Conservation (phyloP, 768 basidiomycete genomes). For the Psilocybe cubensis region DNA sequence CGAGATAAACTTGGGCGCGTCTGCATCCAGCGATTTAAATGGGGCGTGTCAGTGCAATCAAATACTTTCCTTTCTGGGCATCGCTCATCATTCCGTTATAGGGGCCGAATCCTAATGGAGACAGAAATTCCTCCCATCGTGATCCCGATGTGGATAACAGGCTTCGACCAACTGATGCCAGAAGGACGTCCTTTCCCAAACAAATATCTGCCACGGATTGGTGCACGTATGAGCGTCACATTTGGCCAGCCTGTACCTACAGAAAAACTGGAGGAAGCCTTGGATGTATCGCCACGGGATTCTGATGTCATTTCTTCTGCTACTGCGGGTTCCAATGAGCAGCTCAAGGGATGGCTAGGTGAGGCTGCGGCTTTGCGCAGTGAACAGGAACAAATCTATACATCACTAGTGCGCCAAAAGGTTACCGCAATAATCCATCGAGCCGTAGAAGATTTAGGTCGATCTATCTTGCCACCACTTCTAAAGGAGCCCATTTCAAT, state of each 20-base stretch:
- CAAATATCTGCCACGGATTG: slow-evolving; percentile 68
- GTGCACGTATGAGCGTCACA: slow-evolving; percentile 70
- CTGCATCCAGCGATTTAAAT: slow-evolving; percentile 81
- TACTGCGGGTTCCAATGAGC: slow-evolving; percentile 14
- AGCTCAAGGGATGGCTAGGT: slow-evolving; percentile 27
- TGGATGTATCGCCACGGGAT: slow-evolving; percentile 11
- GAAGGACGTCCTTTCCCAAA: slow-evolving; percentile 78
- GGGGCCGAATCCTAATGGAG: slow-evolving; percentile 81
- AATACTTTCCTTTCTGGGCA: background rate
- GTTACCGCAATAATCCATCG: slow-evolving; percentile 58
- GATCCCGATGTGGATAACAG: slow-evolving; percentile 92
- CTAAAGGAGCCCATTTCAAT: slow-evolving; percentile 4
- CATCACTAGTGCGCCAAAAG: slow-evolving; percentile 45
- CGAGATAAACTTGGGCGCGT: slow-evolving; percentile 44
- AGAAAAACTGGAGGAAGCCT: slow-evolving; percentile 26
- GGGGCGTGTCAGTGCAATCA: slow-evolving; percentile 80
- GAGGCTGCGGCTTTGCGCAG: background rate
- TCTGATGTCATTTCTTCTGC: slow-evolving; percentile 6
- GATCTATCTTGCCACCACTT: slow-evolving; percentile 45
- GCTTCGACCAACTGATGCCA: slow-evolving; percentile 90
- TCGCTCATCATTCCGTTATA: slow-evolving; percentile 30
- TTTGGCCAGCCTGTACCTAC: slow-evolving; percentile 76
- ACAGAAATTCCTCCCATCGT: slow-evolving; percentile 65
- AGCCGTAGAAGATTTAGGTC: slow-evolving; percentile 57
- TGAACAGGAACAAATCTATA: background rate